Base-by-base conservation (phyloP, 495 filamentous ascomycete genomes). In the Durotheca rogersii region DNA sequence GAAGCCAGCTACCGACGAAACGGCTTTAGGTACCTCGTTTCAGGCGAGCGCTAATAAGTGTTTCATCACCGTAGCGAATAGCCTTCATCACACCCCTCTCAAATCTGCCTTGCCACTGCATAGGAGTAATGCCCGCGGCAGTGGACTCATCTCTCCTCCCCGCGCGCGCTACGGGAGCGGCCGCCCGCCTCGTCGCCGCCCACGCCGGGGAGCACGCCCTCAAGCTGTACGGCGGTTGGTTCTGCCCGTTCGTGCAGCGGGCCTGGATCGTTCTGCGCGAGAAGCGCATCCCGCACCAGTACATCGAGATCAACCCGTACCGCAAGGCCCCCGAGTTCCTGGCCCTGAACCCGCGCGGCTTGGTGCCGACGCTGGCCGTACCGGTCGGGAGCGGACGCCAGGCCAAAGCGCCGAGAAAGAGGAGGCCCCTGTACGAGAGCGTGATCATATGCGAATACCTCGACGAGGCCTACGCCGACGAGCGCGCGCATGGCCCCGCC, bases 301-400 rank as follows among this genome's bases (percentile, higher is more conserved):
- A 86, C 65, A 75, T 87, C 56, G 83, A 90, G 59, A 74, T 84
- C 56, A 85, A 87, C 61, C 85, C 86, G 4, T 87, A 87, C 76
- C 66, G 80, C 62, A 88, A 88, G 57, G 77, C 76, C 0, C 65
- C 75, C 21, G 77, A 75, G 6, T 81, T 87, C 11, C 76, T 88
- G 11, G 67, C 71, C 4, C 75, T 88, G 31, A 88, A 88, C 53
- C 85, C 84, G 0, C 78, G 83, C 9, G 83, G 84, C 2, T 71
- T 89, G 6, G 81, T 89, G 1, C 87, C 85, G 6, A 88, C 84
- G 2, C 70, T 89, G 0, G 70, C 56, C 0, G 64, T 73, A 4
- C 65, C 68, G 0, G 17, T 50, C 0, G 47, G 32, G 4, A 41
- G 27, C 0, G 35, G 33, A n/a, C n/a, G n/a, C 2, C 17, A 15